These are phyloP conservation scores for Penicillium taxi DNA, from an alignment of 495 filamentous ascomycete genomes.

Conservation along the genomic window DNA sequence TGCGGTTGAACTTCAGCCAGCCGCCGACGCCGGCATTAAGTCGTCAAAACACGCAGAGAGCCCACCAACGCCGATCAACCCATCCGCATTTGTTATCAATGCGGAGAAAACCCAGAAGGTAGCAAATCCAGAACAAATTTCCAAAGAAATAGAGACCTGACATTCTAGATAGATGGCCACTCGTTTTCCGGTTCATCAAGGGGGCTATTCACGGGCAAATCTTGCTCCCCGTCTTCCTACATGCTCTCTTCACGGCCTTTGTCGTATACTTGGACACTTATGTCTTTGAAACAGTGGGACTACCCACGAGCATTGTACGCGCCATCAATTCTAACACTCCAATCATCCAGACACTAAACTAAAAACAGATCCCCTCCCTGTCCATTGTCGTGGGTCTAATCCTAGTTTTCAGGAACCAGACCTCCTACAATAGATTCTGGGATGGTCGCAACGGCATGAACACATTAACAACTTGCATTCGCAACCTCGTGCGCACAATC, in stretches of 20 bases:
- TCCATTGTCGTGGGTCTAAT: conserved; percentile 75
- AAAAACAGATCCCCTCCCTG: conserved; percentile 55
- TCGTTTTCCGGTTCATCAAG: conserved; percentile 68
- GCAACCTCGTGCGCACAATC: conserved; percentile 57
- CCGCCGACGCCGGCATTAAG: conserved; percentile 31
- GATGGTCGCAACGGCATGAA: conserved; percentile 55
- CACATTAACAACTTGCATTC: conserved; percentile 49
- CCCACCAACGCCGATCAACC: conserved; percentile 26
- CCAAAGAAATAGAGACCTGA: neutral
- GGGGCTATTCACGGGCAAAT: conserved; percentile 65
- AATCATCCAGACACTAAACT: neutral
- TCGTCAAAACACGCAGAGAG: conserved; percentile 26
- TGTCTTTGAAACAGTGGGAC: conserved; percentile 46
- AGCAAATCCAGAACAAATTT: neutral
- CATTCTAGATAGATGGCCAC: conserved; percentile 48
- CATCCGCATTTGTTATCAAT: conserved; percentile 38
- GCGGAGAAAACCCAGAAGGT: conserved; percentile 53
- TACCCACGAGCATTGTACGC: conserved; percentile 58
- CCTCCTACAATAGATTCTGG: conserved; percentile 67
- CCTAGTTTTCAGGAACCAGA: conserved; percentile 72
- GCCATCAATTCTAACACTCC: neutral
- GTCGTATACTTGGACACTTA: conserved; percentile 56
- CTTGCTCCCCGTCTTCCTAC: conserved; percentile 53
- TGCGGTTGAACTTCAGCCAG: conserved; percentile 34
- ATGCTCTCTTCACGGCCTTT: conserved; percentile 55